phyloP scores from a whole-genome alignment of 345 rosid genomes.

The Gynandropsis gynandra region DNA sequence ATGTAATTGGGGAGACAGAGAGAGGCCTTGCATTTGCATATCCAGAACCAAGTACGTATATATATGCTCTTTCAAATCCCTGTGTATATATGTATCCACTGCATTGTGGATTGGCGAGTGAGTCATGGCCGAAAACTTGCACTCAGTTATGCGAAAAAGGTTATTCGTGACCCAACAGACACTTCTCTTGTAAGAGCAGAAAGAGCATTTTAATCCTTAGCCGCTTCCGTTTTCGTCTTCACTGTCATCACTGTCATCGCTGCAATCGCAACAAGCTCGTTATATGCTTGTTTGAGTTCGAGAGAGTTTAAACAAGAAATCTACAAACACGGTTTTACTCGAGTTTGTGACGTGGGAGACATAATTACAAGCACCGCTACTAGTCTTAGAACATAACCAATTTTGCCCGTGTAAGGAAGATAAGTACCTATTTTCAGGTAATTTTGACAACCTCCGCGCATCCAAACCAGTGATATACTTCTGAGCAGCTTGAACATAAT shows the following conservation, averaged over 20 bases:
- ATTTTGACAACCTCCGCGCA: constrained; percentile 81
- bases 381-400: too few relatives aligned
- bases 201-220: constrained; percentile 22
- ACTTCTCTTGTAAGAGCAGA: constrained; percentile 3
- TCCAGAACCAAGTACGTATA: too few relatives aligned
- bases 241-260: constrained; percentile 68
- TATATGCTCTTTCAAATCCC: too few relatives aligned
- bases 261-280: constrained; percentile 40
- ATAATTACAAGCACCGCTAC: background rate
- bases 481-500: constrained; percentile 76
- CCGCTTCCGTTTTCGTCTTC: constrained; percentile 53
- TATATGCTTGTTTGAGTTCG: background rate
- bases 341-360: background rate
- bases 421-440: constrained; percentile 60
- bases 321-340: background rate
- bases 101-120: too few relatives aligned
- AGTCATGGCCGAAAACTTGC: too few relatives aligned
- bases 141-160: too few relatives aligned
- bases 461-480: constrained; percentile 94
- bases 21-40: too few relatives aligned
- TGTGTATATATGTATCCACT: too few relatives aligned
- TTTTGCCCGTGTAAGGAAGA: too few relatives aligned
- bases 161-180: background rate
- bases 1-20: too few relatives aligned
- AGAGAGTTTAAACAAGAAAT: constrained; percentile 7